Percentiles rank a stretch among this genome's conserved stretches.
Conservation (phyloP, 176 grass and related monocot genomes). For the Alloteropsis semialata region DNA sequence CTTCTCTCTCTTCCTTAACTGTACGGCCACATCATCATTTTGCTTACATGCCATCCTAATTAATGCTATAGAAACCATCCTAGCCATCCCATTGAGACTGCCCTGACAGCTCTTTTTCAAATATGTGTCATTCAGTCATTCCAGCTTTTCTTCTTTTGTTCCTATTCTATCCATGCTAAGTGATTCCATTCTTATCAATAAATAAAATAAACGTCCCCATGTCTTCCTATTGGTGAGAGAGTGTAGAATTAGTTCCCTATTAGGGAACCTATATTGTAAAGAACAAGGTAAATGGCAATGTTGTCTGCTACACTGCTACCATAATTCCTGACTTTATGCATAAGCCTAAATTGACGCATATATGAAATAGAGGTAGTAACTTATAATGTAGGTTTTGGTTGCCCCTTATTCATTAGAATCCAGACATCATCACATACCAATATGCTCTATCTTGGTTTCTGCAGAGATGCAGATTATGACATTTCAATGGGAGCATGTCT, state of each 20-base stretch:
- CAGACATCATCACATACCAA: background rate
- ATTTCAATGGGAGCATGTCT: constrained; percentile 82
- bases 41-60: too few species aligned
- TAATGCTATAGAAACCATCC: too few species aligned
- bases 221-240: background rate
- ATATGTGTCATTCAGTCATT: background rate
- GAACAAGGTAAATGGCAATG: background rate
- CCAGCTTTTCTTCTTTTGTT: background rate
- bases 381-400: constrained; percentile 14
- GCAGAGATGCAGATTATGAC: constrained; percentile 75
- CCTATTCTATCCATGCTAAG: background rate
- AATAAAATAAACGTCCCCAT: background rate
- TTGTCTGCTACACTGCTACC: background rate
- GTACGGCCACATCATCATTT: too few species aligned
- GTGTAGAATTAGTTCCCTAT: background rate
- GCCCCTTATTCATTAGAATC: background rate
- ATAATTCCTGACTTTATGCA: background rate
- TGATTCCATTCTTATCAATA: background rate
- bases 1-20: too few species aligned
- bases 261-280: background rate
- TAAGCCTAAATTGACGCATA: background rate
- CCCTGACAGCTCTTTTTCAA: background rate
- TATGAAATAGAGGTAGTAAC: background rate
- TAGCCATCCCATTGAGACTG: too few species aligned
- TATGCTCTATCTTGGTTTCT: constrained; percentile 22